These are phyloP conservation scores for Clonostachys rhizophaga DNA, from an alignment of 2,329 filamentous ascomycete genomes.

Conservation along the genomic window DNA sequence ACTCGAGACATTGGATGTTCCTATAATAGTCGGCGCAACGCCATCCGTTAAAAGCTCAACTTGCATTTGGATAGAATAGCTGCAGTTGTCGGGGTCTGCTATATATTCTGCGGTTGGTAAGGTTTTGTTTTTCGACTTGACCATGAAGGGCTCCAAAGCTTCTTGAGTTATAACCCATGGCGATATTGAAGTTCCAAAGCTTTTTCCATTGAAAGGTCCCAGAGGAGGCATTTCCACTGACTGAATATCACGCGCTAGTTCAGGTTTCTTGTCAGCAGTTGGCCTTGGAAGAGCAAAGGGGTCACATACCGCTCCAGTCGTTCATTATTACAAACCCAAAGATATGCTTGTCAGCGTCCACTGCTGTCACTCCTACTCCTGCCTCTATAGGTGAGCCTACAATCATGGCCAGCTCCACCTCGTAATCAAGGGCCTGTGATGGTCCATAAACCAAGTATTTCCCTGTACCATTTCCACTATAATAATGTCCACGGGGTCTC, in stretches of 20 bases:
- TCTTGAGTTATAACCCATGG: constrained; percentile 57
- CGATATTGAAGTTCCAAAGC: constrained; percentile 48
- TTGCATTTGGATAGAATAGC: constrained; percentile 19
- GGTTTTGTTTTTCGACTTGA: no score
- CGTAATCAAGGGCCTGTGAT: constrained; percentile 63
- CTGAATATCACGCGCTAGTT: constrained; percentile 49
- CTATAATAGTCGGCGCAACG: constrained; percentile 50
- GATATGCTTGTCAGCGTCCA: constrained; percentile 53
- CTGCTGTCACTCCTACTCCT: constrained; percentile 61
- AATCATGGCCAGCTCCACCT: constrained; percentile 75
- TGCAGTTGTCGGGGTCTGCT: constrained; percentile 5
- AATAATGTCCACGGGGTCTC: no score
- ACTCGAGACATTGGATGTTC: constrained; percentile 15
- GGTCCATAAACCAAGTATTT: constrained; percentile 45
- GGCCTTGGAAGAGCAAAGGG: no score
- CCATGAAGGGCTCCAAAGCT: constrained; percentile 48
- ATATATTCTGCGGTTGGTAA: constrained; percentile 23
- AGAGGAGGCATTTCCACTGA: constrained; percentile 49
- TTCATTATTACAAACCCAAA: constrained; percentile 48
- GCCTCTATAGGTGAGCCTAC: constrained; percentile 61
- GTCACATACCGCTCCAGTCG: constrained; percentile 38
- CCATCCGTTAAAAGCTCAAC: constrained; percentile 17
- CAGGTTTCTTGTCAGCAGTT: no score
- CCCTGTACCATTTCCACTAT: no score
- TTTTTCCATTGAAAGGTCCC: constrained; percentile 54